Conservation (phyloP, 164 flowering plant genomes). For the Magnolia sinica region DNA sequence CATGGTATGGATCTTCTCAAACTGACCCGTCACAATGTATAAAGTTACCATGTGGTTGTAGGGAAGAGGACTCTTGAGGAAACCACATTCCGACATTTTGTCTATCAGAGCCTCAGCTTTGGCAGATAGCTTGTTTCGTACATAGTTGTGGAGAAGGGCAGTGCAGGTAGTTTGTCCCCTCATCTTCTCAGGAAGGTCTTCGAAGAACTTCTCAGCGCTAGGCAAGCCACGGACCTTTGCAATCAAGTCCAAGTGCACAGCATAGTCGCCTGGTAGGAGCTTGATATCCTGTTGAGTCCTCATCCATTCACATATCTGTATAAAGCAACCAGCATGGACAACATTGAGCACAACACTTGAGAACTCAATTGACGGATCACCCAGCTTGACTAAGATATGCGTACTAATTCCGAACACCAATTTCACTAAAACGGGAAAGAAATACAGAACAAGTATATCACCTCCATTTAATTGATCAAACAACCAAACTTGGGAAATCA, state of each 20-base stretch:
- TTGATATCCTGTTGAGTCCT: slow-evolving; percentile 54
- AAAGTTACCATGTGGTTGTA: slow-evolving; percentile 72
- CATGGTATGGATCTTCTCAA: slow-evolving; percentile 52
- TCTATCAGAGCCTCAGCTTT: slow-evolving; percentile 86
- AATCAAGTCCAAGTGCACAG: slow-evolving; percentile 90
- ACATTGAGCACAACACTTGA: not conserved
- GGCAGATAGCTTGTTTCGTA: slow-evolving; percentile 39
- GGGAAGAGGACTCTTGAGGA: slow-evolving; percentile 56
- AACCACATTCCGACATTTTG: slow-evolving; percentile 75
- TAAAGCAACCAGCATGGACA: not conserved
- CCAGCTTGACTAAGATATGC: not conserved
- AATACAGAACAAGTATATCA: not conserved
- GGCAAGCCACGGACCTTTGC: slow-evolving; percentile 70
- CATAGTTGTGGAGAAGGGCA: slow-evolving; percentile 81
- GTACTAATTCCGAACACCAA: not conserved
- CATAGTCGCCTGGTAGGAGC: slow-evolving; percentile 81
- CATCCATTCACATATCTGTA: slow-evolving; percentile 98
- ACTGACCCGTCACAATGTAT: slow-evolving; percentile 56
- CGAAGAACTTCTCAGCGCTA: slow-evolving; percentile 88
- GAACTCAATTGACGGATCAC: not conserved
- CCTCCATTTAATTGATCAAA: not conserved
- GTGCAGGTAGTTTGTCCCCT: slow-evolving; percentile 44
- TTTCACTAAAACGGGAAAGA: not conserved
- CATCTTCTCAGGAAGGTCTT: slow-evolving; percentile 74
- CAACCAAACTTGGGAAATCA: not conserved